Conservation (phyloP, 140 eudicot genomes). For the Bidens hawaiensis region DNA sequence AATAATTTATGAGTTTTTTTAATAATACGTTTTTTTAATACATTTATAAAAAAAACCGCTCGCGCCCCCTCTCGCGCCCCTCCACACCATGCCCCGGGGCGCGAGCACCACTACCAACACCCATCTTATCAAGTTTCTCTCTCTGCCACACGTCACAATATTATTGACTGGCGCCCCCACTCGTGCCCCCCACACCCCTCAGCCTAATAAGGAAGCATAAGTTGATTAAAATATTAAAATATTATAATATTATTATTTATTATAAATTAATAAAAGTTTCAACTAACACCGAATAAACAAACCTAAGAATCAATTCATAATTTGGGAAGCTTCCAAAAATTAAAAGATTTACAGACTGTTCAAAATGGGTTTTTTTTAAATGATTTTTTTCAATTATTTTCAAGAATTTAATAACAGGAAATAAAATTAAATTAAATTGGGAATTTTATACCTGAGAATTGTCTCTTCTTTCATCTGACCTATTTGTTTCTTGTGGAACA, state of each 20-base stretch:
- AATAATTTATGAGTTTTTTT: too few species aligned
- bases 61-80: too few species aligned
- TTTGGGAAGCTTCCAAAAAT: constrained; percentile 23
- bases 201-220: constrained; percentile 22
- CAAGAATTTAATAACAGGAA: constrained; percentile 8
- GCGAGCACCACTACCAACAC: too few species aligned
- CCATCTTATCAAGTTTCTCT: too few species aligned
- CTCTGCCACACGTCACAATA: too few species aligned
- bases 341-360: constrained; percentile 23
- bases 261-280: neutral
- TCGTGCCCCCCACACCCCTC: too few species aligned
- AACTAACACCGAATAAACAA: constrained; percentile 32
- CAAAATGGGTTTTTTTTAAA: constrained; percentile 3
- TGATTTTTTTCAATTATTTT: neutral
- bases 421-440: constrained; percentile 8
- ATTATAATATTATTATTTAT: too few species aligned
- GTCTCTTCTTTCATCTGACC: constrained; percentile 11
- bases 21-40: too few species aligned
- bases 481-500: constrained; percentile 13
- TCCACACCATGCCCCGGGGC: too few species aligned
- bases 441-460: constrained; percentile 28
- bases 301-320: constrained; percentile 26
- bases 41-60: too few species aligned
- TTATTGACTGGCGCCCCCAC: too few species aligned
- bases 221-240: constrained; percentile 11